A percentile compares a stretch with the other conserved stretches of the same genome.
phyloP scores from a whole-genome alignment of 192 early-diverging fungal species.

The Backusella sp. region DNA sequence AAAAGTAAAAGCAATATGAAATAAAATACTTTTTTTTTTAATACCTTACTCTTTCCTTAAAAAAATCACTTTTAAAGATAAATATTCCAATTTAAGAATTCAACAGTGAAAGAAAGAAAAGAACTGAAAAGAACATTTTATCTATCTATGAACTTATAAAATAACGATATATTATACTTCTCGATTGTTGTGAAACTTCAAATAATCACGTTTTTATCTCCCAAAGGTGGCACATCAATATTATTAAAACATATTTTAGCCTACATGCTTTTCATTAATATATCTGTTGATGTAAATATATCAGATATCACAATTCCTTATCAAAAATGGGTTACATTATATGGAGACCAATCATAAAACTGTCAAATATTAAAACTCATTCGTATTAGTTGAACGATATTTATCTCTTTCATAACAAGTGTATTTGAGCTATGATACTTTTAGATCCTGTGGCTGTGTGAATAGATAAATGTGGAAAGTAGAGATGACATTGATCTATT shows the following conservation, averaged over 20 bases:
- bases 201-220: not conserved
- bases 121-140: not conserved
- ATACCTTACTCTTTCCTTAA: not conserved
- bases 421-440: no score
- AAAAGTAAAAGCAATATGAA: not conserved
- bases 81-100: not conserved
- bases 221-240: not conserved
- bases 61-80: not conserved
- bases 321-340: no score
- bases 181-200: not conserved
- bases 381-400: no score
- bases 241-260: not conserved
- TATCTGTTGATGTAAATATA: not conserved
- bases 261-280: not conserved
- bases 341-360: no score
- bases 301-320: no score
- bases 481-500: not conserved
- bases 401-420: no score
- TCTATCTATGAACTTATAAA: not conserved
- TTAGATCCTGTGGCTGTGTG: no score
- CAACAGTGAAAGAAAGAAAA: not conserved
- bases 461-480: no score
- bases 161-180: not conserved
- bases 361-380: no score
- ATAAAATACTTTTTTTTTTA: not conserved